Conservation (phyloP, 345 rosid species). For the Garcia nutans region DNA sequence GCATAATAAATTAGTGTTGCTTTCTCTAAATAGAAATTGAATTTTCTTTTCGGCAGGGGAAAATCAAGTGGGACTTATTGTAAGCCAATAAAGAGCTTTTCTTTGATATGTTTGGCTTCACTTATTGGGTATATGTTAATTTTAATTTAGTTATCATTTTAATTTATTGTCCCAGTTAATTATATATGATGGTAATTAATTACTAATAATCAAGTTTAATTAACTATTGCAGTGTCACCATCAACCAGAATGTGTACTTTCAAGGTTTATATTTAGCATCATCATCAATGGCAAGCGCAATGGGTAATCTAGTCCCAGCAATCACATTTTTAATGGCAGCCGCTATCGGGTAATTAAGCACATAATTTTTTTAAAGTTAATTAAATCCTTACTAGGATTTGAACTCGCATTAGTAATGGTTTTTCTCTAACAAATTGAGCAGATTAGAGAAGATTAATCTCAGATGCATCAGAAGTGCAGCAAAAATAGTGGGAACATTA, state of each 20-base stretch:
- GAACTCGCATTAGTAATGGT: too few species aligned
- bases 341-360: conserved; percentile 27
- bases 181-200: neutral
- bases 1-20: too few species aligned
- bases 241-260: conserved; percentile 40
- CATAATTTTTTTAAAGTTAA: too few species aligned
- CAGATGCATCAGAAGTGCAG: conserved; percentile 24
- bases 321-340: conserved; percentile 43
- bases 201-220: too few species aligned
- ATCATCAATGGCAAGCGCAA: conserved; percentile 37
- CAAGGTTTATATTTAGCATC: conserved; percentile 43
- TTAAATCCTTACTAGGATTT: too few species aligned
- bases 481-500: conserved; percentile 39
- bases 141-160: too few species aligned
- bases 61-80: conserved; percentile 12
- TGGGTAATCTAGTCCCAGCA: conserved; percentile 41
- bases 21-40: neutral
- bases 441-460: conserved; percentile 42
- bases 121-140: conserved; percentile 30
- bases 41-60: conserved; percentile 18
- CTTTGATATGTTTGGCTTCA: conserved; percentile 34
- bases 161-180: too few species aligned
- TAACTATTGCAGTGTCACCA: conserved; percentile 25
- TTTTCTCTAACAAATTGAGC: neutral
- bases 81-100: conserved; percentile 30